A percentile compares a stretch with the other conserved stretches of the same genome.
These are phyloP conservation scores for Penicillium cinerascens DNA, from an alignment of 495 filamentous ascomycete genomes.

Conservation along the genomic window DNA sequence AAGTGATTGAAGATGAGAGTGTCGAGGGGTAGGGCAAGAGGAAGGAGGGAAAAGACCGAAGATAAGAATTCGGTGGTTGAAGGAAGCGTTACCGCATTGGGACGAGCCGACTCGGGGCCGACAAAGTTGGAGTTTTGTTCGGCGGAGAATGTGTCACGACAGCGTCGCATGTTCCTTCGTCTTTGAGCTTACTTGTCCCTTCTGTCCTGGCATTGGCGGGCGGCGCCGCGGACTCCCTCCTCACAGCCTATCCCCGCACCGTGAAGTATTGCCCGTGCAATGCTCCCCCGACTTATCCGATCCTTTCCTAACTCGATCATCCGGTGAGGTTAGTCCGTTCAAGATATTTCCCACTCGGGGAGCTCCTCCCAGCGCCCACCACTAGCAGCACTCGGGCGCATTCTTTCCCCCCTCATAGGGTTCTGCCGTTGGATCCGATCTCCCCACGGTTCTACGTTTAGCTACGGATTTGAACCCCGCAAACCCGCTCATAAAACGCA, in stretches of 20 bases:
- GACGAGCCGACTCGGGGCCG: conserved; percentile 15
- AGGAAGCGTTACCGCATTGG: conserved; percentile 19
- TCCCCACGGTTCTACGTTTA: background rate
- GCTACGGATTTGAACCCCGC: background rate
- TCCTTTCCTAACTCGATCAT: conserved; percentile 26
- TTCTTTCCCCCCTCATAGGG: conserved; percentile 8
- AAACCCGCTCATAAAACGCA: conserved; percentile 5
- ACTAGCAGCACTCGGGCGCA: background rate
- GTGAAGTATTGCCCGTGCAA: conserved; percentile 5
- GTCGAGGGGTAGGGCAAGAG: conserved; percentile 7
- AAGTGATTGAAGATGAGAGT: background rate
- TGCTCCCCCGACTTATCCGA: conserved; percentile 17
- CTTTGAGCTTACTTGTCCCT: background rate
- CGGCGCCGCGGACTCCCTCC: conserved; percentile 8
- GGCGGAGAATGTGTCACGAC: background rate
- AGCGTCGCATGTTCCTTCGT: background rate
- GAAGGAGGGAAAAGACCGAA: conserved; percentile 10
- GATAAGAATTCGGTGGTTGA: conserved; percentile 15
- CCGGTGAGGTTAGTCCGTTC: conserved; percentile 30
- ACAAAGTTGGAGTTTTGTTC: background rate
- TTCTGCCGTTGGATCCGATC: conserved; percentile 3
- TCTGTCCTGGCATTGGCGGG: conserved; percentile 10
- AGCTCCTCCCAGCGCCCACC: conserved; percentile 3
- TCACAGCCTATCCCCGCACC: conserved; percentile 12
- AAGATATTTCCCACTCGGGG: conserved; percentile 1